phyloP scores from a whole-genome alignment of 129 eudicot genomes.

The Rutidosis leptorrhynchoides region DNA sequence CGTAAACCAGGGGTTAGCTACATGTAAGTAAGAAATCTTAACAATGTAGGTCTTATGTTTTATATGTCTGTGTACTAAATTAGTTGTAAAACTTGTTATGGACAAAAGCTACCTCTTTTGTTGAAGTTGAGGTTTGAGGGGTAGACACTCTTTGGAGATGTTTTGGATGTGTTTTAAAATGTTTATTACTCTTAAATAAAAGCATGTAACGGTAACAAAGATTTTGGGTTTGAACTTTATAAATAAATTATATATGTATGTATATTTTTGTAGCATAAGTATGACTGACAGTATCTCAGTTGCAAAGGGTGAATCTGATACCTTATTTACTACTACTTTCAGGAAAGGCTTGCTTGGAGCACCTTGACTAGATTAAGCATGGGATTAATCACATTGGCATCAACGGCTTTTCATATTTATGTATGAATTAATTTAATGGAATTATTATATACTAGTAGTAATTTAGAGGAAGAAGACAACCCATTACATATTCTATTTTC shows the following conservation, averaged over 20 bases:
- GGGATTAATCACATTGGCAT: constrained; percentile 20
- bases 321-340: background rate
- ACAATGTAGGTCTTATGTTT: too few relatives aligned
- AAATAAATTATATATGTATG: too few relatives aligned
- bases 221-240: too few relatives aligned
- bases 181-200: too few relatives aligned
- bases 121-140: background rate
- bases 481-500: constrained; percentile 18
- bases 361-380: constrained; percentile 27
- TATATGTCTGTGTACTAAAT: too few relatives aligned
- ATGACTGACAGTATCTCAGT: background rate
- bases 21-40: too few relatives aligned
- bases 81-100: background rate
- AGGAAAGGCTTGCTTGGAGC: constrained; percentile 31
- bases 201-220: background rate
- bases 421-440: background rate
- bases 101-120: background rate
- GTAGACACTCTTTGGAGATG: background rate
- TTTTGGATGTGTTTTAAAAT: too few relatives aligned
- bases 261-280: too few relatives aligned
- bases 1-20: background rate
- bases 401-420: constrained; percentile 4
- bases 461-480: constrained; percentile 24
- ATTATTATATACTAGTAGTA: background rate
- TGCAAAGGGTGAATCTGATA: constrained; percentile 1